Conservation (phyloP, 495 filamentous ascomycete genomes). For the Neurospora sp. region DNA sequence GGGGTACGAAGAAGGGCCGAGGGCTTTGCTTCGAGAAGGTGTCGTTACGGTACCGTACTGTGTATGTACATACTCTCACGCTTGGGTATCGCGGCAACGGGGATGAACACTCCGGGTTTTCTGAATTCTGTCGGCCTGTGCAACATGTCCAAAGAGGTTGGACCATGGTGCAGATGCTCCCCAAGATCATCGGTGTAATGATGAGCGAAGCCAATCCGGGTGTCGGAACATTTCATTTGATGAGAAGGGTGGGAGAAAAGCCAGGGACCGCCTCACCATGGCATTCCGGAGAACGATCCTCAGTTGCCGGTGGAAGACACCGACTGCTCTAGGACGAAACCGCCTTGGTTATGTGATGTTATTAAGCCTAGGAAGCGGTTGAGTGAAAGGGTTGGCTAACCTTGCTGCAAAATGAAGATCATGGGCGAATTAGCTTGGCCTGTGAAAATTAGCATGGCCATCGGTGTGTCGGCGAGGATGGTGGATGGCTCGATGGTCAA, state of each 20-base stretch:
- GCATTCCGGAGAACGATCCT: conserved; percentile 13
- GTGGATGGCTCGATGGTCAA: neutral
- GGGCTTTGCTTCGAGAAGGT: neutral
- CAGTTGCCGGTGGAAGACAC: conserved; percentile 16
- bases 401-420: neutral
- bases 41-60: neutral
- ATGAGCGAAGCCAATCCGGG: neutral
- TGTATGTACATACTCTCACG: neutral
- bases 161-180: neutral
- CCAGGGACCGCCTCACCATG: neutral
- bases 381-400: neutral
- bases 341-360: neutral
- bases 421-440: neutral
- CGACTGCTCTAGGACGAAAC: conserved; percentile 3
- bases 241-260: neutral
- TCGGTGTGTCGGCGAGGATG: neutral
- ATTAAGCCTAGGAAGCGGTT: neutral
- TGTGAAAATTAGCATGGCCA: neutral
- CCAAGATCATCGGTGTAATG: neutral
- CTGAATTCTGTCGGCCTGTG: neutral
- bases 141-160: neutral
- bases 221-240: neutral
- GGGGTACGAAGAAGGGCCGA: neutral
- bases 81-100: neutral
- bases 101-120: neutral